Evolutionary conservation across 495 filamentous ascomycete genomes (phyloP), one percentile per base, ranked within the genome.

Genomic region (Penicillium desertorum): DNA sequence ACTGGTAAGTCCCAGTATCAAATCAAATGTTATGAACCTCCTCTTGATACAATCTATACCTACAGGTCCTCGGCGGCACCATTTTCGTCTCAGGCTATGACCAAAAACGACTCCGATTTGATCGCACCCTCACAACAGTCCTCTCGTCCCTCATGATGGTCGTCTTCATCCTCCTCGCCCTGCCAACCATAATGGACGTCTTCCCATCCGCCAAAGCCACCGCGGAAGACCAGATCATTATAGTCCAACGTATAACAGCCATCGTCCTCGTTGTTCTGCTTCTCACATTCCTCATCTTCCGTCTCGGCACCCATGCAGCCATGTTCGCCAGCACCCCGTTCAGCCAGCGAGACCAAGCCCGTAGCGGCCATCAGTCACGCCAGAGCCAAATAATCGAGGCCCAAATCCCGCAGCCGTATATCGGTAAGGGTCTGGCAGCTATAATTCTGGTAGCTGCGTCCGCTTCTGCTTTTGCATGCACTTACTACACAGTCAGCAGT

Each of bases 191-290:
- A 2, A 64, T 71, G 57, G 62, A 62, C n/a, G 63, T 68, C 1
- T 64, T 67, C 32, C 50, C 59, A 5, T 61, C 59, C 17, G n/a
- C 45, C 17, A 41, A 57, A 23, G 34, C 32, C 34, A 46, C 50
- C 1, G 43, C 53, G 14, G 59, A 36, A 25, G 63, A 73, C 10
- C 84, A 86, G 55, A 84, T 65, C 37, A 48, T 63, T 1, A 42
- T 45, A n/a, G 39, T 63, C 4, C 63, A 63, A 20, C 65, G 52
- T 36, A 47, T 49, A 6, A 59, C 49, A 37, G 54, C 69, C 23
- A 48, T 68, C 17, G 78, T 89, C n/a, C 73, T 91, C 4, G 73
- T 91, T 10, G 44, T 87, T 45, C 78, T 90, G 2, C 89, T 90
- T 61, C 63, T 82, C 45, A 72, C 88, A 5, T 92, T 89, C 61